Evolutionary conservation across 331 rosid species (phyloP).

Genomic region (Rosa hybrid): DNA sequence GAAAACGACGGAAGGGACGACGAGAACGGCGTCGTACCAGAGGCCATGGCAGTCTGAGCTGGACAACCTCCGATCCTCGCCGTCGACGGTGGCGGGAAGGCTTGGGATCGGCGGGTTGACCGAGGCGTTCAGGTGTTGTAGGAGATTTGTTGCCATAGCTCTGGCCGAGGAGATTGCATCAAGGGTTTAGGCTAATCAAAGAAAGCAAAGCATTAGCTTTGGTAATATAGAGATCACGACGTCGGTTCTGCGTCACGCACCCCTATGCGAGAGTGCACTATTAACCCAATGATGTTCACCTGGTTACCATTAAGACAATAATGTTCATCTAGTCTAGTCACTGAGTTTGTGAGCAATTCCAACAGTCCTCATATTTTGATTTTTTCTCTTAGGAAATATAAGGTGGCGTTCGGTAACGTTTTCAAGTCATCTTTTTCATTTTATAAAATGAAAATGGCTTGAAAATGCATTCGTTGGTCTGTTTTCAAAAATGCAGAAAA

Average conservation of each 20-base stretch:
- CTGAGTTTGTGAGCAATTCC: too few species aligned
- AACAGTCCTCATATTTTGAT: too few species aligned
- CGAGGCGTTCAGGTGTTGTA: slow-evolving; percentile 15
- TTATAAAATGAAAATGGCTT: too few species aligned
- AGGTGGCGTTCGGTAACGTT: too few species aligned
- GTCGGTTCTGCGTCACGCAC: not conserved
- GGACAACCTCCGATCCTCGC: slow-evolving; percentile 21
- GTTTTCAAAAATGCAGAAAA: too few species aligned
- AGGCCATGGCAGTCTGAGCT: slow-evolving; percentile 42
- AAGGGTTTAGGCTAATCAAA: not conserved
- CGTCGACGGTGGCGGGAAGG: slow-evolving; percentile 21
- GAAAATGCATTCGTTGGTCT: too few species aligned
- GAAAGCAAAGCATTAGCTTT: not conserved
- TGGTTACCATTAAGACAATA: too few species aligned
- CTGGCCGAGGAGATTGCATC: not conserved
- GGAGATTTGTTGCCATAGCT: slow-evolving; percentile 32
- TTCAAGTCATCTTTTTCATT: too few species aligned
- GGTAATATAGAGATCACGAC: not conserved
- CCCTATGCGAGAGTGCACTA: too few species aligned
- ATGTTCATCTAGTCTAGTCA: too few species aligned
- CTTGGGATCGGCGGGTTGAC: slow-evolving; percentile 32
- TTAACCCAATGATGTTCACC: too few species aligned
- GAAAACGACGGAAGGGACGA: slow-evolving; percentile 55
- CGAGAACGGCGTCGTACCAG: slow-evolving; percentile 45
- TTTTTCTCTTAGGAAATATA: too few species aligned